Evolutionary conservation across 2,329 filamentous ascomycete genomes (phyloP).

Genomic region (Aspergillus pseudoviridinutans): DNA sequence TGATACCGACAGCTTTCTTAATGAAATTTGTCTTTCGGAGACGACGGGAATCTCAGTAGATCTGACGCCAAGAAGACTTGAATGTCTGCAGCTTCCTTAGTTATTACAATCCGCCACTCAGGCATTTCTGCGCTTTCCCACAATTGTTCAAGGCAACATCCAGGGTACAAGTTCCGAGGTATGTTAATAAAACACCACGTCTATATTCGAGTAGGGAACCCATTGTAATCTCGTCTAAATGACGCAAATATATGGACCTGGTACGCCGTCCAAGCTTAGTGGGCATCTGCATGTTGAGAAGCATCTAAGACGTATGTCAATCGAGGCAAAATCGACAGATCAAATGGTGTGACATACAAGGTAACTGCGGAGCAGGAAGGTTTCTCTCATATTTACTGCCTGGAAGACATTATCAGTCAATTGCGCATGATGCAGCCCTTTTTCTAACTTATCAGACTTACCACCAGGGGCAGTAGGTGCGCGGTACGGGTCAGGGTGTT

Average conservation of each 20-base stretch:
- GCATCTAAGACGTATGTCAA: slow-evolving; percentile 12
- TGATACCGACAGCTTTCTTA: slow-evolving; percentile 38
- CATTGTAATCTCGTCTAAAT: neutral
- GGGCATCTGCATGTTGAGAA: slow-evolving; percentile 1
- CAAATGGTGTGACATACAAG: slow-evolving; percentile 59
- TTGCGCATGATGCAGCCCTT: neutral
- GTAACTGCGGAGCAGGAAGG: slow-evolving; percentile 71
- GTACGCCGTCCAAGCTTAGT: slow-evolving; percentile 17
- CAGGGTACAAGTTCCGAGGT: neutral
- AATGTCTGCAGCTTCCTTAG: neutral
- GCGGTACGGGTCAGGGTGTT: slow-evolving; percentile 91
- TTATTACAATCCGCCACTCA: neutral
- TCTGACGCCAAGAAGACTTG: neutral
- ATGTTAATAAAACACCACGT: neutral
- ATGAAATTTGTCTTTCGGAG: slow-evolving; percentile 25
- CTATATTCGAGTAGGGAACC: neutral
- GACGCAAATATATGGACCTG: slow-evolving; percentile 4
- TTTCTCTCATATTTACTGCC: slow-evolving; percentile 97
- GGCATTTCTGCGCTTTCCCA: neutral
- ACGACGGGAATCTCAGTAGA: slow-evolving; percentile 8
- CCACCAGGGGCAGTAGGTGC: slow-evolving; percentile 90
- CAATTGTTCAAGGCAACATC: neutral
- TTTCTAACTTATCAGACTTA: slow-evolving; percentile 42
- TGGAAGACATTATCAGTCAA: slow-evolving; percentile 36
- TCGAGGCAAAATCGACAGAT: neutral